phyloP scores from a whole-genome alignment of 1,284 basidiomycete genomes.

The Hypsizygus ulmarius region DNA sequence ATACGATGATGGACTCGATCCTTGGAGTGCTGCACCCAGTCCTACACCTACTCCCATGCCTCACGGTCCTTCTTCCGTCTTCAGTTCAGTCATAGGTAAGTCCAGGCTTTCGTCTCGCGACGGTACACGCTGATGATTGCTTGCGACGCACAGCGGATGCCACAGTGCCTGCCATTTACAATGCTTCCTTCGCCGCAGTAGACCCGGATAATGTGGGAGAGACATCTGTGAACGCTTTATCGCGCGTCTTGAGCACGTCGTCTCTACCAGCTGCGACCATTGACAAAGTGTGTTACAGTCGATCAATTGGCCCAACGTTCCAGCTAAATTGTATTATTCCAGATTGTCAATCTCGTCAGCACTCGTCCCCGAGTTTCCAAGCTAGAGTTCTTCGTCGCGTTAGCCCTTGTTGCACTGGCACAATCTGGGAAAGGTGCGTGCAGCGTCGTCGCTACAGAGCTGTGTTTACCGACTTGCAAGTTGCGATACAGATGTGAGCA shows the following conservation, averaged over 20 bases:
- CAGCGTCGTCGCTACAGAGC: conserved; percentile 1
- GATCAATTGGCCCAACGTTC: background rate
- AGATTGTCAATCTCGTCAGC: conserved; percentile 85
- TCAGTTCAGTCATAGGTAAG: conserved; percentile 69
- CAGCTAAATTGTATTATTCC: background rate
- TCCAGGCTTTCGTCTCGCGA: background rate
- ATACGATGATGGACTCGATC: conserved; percentile 83
- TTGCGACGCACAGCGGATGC: conserved; percentile 55
- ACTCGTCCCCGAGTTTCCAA: conserved; percentile 74
- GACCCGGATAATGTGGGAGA: conserved; percentile 68
- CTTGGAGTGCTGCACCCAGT: conserved; percentile 81
- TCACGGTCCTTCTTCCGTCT: conserved; percentile 45
- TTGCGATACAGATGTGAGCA: conserved; percentile 60
- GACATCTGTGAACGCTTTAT: conserved; percentile 77
- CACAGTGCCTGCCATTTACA: conserved; percentile 77
- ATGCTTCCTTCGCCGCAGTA: conserved; percentile 67
- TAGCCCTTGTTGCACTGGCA: conserved; percentile 84
- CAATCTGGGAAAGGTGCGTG: conserved; percentile 71
- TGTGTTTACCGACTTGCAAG: conserved; percentile 14
- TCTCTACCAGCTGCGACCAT: conserved; percentile 76
- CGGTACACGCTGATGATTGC: conserved; percentile 1
- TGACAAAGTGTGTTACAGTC: conserved; percentile 58
- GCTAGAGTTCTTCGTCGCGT: conserved; percentile 84
- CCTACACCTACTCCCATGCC: conserved; percentile 65
- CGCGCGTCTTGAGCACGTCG: conserved; percentile 74